A percentile compares a stretch with the other conserved stretches of the same genome.
phyloP scores from a whole-genome alignment of 2,329 filamentous ascomycete species.

The Periconia sp. region DNA sequence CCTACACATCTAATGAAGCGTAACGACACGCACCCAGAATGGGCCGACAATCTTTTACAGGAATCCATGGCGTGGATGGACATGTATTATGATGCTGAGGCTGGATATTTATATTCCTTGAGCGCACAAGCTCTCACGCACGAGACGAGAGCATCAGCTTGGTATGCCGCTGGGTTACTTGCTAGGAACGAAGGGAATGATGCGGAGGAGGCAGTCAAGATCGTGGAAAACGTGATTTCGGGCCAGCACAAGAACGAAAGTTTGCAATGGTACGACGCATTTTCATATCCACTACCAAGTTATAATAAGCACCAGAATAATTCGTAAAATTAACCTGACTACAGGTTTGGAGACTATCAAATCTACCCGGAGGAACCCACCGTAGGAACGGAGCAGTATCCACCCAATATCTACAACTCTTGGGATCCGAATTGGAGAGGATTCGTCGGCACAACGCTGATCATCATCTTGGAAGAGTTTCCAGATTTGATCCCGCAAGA shows the following conservation, averaged over 20 bases:
- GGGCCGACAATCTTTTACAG: conserved; percentile 29
- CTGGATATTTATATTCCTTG: conserved; percentile 57
- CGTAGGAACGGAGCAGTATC: conserved; percentile 56
- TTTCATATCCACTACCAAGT: neutral
- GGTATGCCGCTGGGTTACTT: conserved; percentile 61
- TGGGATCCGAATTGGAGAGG: conserved; percentile 69
- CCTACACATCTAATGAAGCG: neutral
- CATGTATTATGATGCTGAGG: conserved; percentile 53
- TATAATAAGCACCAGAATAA: neutral
- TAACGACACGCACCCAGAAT: neutral
- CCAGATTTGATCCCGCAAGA: conserved; percentile 48
- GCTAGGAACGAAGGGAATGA: conserved; percentile 57
- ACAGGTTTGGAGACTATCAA: conserved; percentile 55
- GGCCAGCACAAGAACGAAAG: conserved; percentile 56
- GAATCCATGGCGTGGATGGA: conserved; percentile 60
- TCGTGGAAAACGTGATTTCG: conserved; percentile 56
- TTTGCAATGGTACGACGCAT: conserved; percentile 55
- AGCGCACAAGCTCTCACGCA: conserved; percentile 53
- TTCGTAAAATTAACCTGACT: neutral
- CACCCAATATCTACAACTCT: conserved; percentile 54
- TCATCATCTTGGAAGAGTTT: conserved; percentile 63
- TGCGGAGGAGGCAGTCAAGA: conserved; percentile 52
- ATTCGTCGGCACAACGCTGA: conserved; percentile 62
- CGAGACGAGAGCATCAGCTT: conserved; percentile 58
- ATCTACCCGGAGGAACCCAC: conserved; percentile 60